phyloP scores from a whole-genome alignment of 148 eudicot species.

The Arctostaphylos glauca region DNA sequence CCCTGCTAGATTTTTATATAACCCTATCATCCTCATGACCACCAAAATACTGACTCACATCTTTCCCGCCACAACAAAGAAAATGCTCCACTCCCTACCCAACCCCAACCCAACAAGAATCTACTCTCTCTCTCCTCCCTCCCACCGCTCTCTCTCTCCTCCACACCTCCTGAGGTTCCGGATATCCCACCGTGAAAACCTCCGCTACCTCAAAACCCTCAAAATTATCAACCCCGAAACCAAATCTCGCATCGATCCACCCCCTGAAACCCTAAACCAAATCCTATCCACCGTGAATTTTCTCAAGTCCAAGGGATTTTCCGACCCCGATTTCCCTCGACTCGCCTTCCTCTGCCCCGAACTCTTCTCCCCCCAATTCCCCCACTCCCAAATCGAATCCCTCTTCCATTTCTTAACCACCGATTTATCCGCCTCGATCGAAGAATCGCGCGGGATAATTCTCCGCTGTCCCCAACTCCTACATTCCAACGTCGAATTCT shows the following conservation, averaged over 20 bases:
- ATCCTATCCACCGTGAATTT: constrained; percentile 43
- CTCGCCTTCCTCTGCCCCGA: constrained; percentile 44
- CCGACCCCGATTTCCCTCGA: constrained; percentile 39
- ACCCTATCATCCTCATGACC: not conserved
- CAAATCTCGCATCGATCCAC: constrained; percentile 27
- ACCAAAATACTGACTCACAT: not conserved
- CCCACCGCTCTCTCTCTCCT: constrained; percentile 15
- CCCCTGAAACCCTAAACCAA: constrained; percentile 35
- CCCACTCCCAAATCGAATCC: constrained; percentile 35
- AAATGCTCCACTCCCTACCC: constrained; percentile 30
- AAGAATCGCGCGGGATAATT: constrained; percentile 33
- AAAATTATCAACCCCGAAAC: constrained; percentile 37
- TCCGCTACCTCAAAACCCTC: constrained; percentile 42
- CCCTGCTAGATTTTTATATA: too few relatives aligned
- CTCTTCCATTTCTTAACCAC: constrained; percentile 41
- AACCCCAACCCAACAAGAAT: not conserved
- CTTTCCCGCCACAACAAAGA: not conserved
- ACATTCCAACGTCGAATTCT: constrained; percentile 40
- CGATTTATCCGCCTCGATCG: constrained; percentile 39
- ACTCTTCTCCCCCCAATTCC: constrained; percentile 42
- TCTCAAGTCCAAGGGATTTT: constrained; percentile 55
- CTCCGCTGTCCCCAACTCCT: constrained; percentile 47
- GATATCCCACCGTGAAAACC: constrained; percentile 35
- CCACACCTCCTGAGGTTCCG: constrained; percentile 24
- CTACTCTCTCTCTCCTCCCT: constrained; percentile 7